Evolutionary conservation across 306 rosid genomes (phyloP).

Genomic region (Delonix regia): DNA sequence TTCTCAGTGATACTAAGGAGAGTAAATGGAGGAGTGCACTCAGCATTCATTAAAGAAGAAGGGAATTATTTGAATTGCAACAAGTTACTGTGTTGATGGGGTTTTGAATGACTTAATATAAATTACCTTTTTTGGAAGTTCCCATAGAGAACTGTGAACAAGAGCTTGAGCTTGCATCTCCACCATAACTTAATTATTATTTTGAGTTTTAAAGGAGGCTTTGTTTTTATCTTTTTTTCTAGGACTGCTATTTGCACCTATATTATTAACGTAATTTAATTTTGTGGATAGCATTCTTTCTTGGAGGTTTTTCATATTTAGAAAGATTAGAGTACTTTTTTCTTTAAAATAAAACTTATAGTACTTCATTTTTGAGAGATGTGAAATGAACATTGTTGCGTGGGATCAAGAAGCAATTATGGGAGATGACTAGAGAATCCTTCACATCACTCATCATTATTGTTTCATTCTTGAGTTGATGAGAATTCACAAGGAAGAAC

Average conservation of each 20-base stretch:
- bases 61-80: conserved; percentile 12
- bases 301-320: conserved; percentile 29
- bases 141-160: conserved; percentile 2
- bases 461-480: no score
- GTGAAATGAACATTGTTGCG: no score
- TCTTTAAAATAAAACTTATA: background rate
- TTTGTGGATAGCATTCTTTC: conserved; percentile 66
- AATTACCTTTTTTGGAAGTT: conserved; percentile 43
- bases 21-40: conserved; percentile 21
- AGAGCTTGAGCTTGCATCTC: conserved; percentile 52
- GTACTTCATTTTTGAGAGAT: no score
- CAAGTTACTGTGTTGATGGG: conserved; percentile 20
- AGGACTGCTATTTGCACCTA: conserved; percentile 41
- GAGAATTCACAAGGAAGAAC: no score
- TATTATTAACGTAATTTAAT: conserved; percentile 24
- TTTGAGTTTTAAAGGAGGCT: conserved; percentile 42
- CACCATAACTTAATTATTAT: conserved; percentile 59
- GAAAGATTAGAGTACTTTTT: background rate
- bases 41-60: background rate
- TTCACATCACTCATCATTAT: no score
- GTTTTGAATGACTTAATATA: conserved; percentile 19
- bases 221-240: conserved; percentile 65
- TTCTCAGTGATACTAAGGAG: no score
- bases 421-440: no score
- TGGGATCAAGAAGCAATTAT: no score